Conservation (phyloP, 495 filamentous ascomycete genomes). For the Melanomma pulvis-pyrius region DNA sequence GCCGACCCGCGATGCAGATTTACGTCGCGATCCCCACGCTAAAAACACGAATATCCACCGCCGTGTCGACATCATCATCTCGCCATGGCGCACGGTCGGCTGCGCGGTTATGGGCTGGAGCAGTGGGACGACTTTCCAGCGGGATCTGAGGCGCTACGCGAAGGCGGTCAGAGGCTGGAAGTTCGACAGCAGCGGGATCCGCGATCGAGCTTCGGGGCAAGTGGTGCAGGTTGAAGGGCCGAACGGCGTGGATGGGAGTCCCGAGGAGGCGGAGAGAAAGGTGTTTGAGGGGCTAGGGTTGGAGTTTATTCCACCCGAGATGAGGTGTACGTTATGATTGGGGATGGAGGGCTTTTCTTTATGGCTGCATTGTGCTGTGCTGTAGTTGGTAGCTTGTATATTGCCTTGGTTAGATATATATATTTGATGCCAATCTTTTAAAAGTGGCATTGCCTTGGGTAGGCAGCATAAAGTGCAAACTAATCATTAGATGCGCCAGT, state of each 20-base stretch:
- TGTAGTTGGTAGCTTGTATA: too few relatives aligned
- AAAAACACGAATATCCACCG: conserved; percentile 78
- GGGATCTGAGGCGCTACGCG: conserved; percentile 79
- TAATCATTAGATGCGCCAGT: too few relatives aligned
- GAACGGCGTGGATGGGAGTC: conserved; percentile 52
- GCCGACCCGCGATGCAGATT: conserved; percentile 46
- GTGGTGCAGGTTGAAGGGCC: conserved; percentile 66
- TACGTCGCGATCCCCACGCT: conserved; percentile 41
- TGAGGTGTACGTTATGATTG: conserved; percentile 76
- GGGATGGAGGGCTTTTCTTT: too few relatives aligned
- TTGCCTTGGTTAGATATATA: too few relatives aligned
- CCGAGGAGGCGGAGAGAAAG: conserved; percentile 71
- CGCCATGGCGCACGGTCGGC: conserved; percentile 83
- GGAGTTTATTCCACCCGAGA: conserved; percentile 69
- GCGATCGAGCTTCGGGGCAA: conserved; percentile 64
- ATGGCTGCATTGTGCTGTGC: too few relatives aligned
- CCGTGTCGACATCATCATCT: conserved; percentile 91
- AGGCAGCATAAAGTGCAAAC: too few relatives aligned
- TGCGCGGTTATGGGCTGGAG: conserved; percentile 90
- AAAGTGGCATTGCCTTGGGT: too few relatives aligned
- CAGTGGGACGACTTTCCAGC: conserved; percentile 83
- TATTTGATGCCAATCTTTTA: too few relatives aligned
- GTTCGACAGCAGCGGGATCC: conserved; percentile 88
- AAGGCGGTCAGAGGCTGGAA: conserved; percentile 75
- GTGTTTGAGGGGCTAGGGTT: conserved; percentile 81